Conservation (phyloP, 257 asterid species). For the Gentiana macrophylla region DNA sequence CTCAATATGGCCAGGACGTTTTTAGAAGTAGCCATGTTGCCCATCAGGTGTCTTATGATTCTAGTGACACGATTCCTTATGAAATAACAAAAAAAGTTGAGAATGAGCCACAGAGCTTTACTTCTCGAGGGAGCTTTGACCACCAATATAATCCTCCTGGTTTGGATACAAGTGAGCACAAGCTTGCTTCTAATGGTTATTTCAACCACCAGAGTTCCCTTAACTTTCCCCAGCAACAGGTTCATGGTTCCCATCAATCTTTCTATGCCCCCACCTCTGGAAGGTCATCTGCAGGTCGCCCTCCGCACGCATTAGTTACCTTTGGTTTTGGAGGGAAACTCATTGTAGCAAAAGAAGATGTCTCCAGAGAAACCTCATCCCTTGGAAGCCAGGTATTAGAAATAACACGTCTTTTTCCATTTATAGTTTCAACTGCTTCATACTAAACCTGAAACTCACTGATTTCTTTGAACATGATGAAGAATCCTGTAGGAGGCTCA, state of each 20-base stretch:
- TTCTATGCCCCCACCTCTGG: conserved; percentile 45
- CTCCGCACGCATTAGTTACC: conserved; percentile 85
- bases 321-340: conserved; percentile 98
- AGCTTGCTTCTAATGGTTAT: conserved; percentile 35
- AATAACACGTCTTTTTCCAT: not conserved
- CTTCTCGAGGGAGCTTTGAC: conserved; percentile 27
- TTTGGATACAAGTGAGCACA: conserved; percentile 37
- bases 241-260: conserved; percentile 39
- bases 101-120: conserved; percentile 26
- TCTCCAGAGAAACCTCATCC: conserved; percentile 34
- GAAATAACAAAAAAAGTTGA: conserved; percentile 30
- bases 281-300: conserved; percentile 89
- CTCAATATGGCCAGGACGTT: conserved; percentile 26
- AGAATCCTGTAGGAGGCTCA: conserved; percentile 57
- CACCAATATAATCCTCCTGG: conserved; percentile 42
- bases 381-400: conserved; percentile 67
- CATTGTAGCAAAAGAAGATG: conserved; percentile 53
- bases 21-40: conserved; percentile 24
- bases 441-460: conserved; percentile 12
- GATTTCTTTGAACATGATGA: conserved; percentile 23
- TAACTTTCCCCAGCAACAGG: conserved; percentile 38
- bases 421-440: conserved; percentile 1
- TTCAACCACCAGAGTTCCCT: conserved; percentile 32
- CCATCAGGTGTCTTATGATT: conserved; percentile 26
- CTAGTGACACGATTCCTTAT: conserved; percentile 18